Evolutionary conservation across 2,329 filamentous ascomycete genomes (phyloP).

Genomic region (Ascochyta clinopodiicola): DNA sequence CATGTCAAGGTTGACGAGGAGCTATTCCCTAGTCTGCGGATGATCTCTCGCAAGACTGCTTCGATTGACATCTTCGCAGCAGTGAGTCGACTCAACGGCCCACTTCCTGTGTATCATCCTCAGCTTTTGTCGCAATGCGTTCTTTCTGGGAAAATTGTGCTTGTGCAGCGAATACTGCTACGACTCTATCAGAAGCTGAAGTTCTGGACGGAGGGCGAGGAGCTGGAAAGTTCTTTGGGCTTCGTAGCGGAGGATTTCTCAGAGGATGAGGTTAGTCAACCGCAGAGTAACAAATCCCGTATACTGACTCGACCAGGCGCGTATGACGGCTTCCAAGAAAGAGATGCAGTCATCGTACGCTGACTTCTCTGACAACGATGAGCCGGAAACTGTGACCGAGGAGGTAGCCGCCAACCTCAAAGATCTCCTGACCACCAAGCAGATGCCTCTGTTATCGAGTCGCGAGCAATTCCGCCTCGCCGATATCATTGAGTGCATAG

Average conservation of each 20-base stretch:
- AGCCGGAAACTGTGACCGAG: conserved; percentile 73
- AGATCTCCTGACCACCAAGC: conserved; percentile 75
- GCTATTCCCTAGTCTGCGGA: conserved; percentile 62
- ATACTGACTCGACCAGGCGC: conserved; percentile 31
- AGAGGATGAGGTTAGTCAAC: conserved; percentile 50
- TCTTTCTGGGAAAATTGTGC: conserved; percentile 73
- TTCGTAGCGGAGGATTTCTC: conserved; percentile 58
- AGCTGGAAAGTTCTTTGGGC: conserved; percentile 78
- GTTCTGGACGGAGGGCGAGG: conserved; percentile 81
- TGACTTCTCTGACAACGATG: conserved; percentile 61
- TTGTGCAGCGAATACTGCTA: conserved; percentile 76
- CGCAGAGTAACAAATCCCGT: rapidly evolving
- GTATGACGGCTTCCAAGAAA: conserved; percentile 54
- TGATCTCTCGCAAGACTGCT: conserved; percentile 56
- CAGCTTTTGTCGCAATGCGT: conserved; percentile 89
- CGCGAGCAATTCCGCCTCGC: conserved; percentile 86
- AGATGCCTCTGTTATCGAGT: conserved; percentile 80
- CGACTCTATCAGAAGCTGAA: conserved; percentile 78
- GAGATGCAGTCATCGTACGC: conserved; percentile 60
- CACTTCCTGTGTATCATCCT: conserved; percentile 89
- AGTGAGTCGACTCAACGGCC: conserved; percentile 83
- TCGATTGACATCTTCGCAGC: conserved; percentile 78
- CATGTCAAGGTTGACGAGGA: conserved; percentile 70
- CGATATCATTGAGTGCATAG: conserved; percentile 83
- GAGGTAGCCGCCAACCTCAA: conserved; percentile 72